Base-by-base conservation (phyloP, 2,329 filamentous ascomycete genomes). In the Beauveria sp. region DNA sequence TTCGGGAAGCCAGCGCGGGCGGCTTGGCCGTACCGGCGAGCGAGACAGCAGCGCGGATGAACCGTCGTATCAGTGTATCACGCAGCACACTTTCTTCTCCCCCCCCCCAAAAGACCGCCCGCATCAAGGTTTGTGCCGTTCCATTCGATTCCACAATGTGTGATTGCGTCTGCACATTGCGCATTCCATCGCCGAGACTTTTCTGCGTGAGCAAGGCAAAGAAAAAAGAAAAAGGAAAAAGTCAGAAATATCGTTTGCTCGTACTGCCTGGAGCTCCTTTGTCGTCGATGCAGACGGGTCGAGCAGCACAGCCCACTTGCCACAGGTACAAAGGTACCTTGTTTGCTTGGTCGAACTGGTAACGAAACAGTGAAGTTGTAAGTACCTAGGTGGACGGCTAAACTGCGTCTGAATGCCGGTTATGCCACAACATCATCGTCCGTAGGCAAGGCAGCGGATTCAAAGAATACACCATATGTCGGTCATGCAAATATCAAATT, bases 391-490 rank as follows among this genome's bases (percentile, higher is more conserved):
- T 61, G 59, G 43, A 53, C 53, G 60, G 60, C 38, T 62, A 62
- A 62, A 52, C 53, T 5, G 24, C 53, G 60, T 38, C 40, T 58
- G 24, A 62, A 57, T 48, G 50, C 67, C 71, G 70, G 71, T 65
- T 71, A 73, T 71, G 68, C 50, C 64, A 28, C 40, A 48, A 31
- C 63, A 71, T 69, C 68, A 20, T 18, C 48, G 12, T 5, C 16
- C 24, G 22, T 45, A 24, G 6, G 28, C 22, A 42, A 20, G 14
- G 18, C 38, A 60, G 12, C 40, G 28, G 9, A 12, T 20, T 26
- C 5, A 9, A 5, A 22, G 18, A 24, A 26, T 16, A 34, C 22
- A 20, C 26, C 49, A 60, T 6, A 26, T 16, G 5, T n/a, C 10
- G 12, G 6, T 12, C 18, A 40, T 20, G 5, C 14, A 14, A n/a